These are phyloP conservation scores for Quercus robur DNA, from an alignment of 306 rosid species.

Conservation along the genomic window DNA sequence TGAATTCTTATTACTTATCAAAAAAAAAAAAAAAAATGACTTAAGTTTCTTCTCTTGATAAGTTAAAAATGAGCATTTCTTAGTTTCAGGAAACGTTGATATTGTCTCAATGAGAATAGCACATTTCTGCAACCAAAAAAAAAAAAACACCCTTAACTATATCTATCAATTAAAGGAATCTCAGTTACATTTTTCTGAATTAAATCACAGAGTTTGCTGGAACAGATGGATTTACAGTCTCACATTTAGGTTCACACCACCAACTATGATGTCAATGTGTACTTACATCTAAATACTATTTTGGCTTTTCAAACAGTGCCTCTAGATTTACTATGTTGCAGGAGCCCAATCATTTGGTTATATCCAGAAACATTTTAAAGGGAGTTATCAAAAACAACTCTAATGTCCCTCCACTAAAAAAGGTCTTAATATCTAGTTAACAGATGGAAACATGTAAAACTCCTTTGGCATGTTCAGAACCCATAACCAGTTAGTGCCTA, in stretches of 20 bases:
- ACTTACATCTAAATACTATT: neutral
- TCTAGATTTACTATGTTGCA: neutral
- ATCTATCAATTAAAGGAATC: neutral
- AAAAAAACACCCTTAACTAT: neutral
- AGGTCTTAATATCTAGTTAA: neutral
- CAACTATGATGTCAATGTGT: neutral
- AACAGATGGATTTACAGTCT: neutral
- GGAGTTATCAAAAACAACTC: neutral
- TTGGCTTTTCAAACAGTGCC: neutral
- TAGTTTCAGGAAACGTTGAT: neutral
- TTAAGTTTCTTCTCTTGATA: neutral
- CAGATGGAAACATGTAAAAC: neutral
- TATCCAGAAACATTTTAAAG: neutral
- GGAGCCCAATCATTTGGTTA: neutral
- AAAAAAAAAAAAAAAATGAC: too few species aligned
- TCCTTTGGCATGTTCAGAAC: neutral
- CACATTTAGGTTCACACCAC: neutral
- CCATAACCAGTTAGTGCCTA: neutral
- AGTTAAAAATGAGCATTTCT: neutral
- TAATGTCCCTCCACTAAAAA: neutral
- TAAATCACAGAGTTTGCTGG: neutral
- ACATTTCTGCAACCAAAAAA: neutral
- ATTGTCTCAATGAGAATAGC: neutral
- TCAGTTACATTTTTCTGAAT: neutral
- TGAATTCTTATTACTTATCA: too few species aligned